Percentiles rank a stretch among this genome's conserved stretches.
Conservation (phyloP, 495 filamentous ascomycete genomes). For the Cladorrhinum samala region DNA sequence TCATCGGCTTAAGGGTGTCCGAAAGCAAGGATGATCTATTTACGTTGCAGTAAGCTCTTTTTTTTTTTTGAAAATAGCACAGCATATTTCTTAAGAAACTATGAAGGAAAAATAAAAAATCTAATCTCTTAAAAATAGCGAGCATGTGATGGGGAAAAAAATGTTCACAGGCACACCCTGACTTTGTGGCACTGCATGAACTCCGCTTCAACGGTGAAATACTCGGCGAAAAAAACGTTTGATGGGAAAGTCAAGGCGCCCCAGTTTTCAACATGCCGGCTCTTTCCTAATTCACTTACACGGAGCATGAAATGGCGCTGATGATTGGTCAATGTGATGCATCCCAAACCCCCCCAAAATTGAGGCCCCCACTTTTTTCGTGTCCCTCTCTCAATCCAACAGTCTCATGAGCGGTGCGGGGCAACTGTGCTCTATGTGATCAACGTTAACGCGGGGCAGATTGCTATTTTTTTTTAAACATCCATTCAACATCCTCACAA, state of each 20-base stretch:
- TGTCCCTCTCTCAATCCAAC: background rate
- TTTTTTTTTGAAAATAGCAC: no score
- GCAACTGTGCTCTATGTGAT: background rate
- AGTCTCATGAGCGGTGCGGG: conserved; percentile 1
- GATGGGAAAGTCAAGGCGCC: background rate
- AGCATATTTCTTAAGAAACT: no score
- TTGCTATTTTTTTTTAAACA: background rate
- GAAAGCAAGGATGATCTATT: no score
- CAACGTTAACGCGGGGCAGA: conserved; percentile 1
- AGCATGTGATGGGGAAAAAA: no score
- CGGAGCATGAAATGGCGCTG: background rate
- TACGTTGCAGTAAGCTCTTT: no score
- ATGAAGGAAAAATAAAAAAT: no score
- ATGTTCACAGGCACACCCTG: no score
- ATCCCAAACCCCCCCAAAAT: background rate
- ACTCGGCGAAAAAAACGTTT: conserved; percentile 3
- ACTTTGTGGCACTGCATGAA: background rate
- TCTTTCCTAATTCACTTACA: background rate
- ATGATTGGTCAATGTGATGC: background rate
- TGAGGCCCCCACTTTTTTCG: background rate
- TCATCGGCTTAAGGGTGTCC: no score
- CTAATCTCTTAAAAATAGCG: no score
- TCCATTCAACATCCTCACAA: background rate
- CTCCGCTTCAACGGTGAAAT: conserved; percentile 14
- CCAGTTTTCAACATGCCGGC: background rate